phyloP scores from a whole-genome alignment of 768 basidiomycete species.

The Tulasnella sp. region DNA sequence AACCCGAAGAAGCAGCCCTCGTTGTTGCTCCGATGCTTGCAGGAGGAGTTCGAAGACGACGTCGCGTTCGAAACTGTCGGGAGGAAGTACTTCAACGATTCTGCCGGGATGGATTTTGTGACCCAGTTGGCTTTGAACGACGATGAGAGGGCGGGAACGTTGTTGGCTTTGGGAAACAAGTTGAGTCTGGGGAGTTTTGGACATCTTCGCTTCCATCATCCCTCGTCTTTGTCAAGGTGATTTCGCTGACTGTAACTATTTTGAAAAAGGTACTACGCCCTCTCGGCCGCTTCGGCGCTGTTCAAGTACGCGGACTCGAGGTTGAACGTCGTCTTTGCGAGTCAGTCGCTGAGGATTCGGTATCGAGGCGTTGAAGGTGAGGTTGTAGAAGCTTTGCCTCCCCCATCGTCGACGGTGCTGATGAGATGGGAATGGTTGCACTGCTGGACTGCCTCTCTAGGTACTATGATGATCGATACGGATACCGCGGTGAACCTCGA shows the following conservation, averaged over 20 bases:
- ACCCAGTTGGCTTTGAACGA: conserved; percentile 77
- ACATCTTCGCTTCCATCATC: too few relatives aligned
- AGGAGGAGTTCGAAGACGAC: conserved; percentile 71
- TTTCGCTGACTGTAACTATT: not conserved
- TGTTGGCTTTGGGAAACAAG: conserved; percentile 83
- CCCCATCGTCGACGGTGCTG: too few relatives aligned
- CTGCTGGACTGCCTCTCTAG: conserved; percentile 43
- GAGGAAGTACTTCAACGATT: conserved; percentile 85
- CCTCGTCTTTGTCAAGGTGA: too few relatives aligned
- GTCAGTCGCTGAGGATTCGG: conserved; percentile 69
- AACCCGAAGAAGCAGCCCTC: conserved; percentile 45
- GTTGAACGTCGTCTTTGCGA: conserved; percentile 70
- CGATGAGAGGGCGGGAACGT: conserved; percentile 76
- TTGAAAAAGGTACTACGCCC: conserved; percentile 73
- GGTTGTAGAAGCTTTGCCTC: not conserved
- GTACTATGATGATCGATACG: conserved; percentile 92
- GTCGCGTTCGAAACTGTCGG: conserved; percentile 66
- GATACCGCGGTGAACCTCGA: conserved; percentile 90
- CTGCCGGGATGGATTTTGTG: conserved; percentile 76
- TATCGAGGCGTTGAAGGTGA: conserved; percentile 71
- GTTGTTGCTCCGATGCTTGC: conserved; percentile 69
- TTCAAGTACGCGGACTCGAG: conserved; percentile 81
- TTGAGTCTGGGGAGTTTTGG: conserved; percentile 27
- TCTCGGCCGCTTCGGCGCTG: conserved; percentile 82
- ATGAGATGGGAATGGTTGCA: not conserved